Evolutionary conservation across 78 protist genomes (phyloP).

Genomic region (Anaeramoeba ignava): DNA sequence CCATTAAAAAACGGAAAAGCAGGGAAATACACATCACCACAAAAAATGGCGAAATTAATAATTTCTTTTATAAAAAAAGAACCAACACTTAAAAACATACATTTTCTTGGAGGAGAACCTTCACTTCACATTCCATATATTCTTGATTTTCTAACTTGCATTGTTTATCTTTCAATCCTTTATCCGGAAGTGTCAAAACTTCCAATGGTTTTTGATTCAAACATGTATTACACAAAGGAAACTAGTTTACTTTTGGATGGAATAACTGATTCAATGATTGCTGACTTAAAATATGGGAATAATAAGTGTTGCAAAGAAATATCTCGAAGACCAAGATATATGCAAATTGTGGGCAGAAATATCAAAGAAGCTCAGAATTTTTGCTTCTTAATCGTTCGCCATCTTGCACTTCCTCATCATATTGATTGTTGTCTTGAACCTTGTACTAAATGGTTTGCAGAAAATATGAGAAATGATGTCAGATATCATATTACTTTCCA

Average conservation of each 20-base stretch:
- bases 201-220: not conserved
- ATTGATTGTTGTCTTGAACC: not conserved
- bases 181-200: no score
- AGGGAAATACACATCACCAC: no score
- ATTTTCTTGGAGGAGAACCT: constrained; percentile 7
- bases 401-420: not conserved
- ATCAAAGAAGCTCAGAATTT: not conserved
- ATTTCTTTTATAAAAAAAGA: no score
- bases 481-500: not conserved
- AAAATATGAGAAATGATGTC: not conserved
- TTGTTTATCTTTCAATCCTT: no score
- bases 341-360: not conserved
- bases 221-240: constrained; percentile 4
- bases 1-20: no score
- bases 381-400: not conserved
- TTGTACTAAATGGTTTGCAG: not conserved
- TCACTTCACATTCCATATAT: not conserved
- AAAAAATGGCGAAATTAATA: no score
- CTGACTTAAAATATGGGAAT: constrained; percentile 4
- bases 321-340: not conserved
- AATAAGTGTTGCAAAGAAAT: not conserved
- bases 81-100: no score
- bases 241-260: not conserved
- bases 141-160: no score
- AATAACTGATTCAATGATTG: not conserved